phyloP scores from a whole-genome alignment of 345 rosid genomes.

The Lepidium sativum region DNA sequence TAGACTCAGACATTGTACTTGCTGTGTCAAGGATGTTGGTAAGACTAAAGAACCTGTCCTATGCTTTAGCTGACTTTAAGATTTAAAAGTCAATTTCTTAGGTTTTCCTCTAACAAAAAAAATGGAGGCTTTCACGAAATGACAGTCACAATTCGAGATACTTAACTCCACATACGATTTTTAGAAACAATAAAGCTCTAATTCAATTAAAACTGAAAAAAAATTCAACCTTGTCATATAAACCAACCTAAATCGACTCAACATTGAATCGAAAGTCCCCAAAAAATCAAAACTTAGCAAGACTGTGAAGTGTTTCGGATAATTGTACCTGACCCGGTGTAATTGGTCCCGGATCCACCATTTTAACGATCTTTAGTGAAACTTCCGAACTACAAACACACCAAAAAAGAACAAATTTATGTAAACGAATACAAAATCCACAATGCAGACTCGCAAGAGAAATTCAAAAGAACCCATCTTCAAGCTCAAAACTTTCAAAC shows the following conservation, averaged over 20 bases:
- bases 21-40: not conserved
- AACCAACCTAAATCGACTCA: not conserved
- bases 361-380: conserved; percentile 24
- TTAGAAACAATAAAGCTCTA: not conserved
- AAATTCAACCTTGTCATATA: not conserved
- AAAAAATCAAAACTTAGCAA: not conserved
- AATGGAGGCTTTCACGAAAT: not conserved
- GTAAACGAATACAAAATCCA: not conserved
- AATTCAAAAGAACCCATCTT: not conserved
- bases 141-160: not conserved
- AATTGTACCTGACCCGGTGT: conserved; percentile 77
- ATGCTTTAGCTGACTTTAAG: not conserved
- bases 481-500: not conserved
- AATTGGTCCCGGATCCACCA: conserved; percentile 63
- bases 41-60: not conserved
- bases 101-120: not conserved
- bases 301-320: not conserved
- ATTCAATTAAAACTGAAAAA: not conserved
- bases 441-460: not conserved
- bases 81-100: not conserved
- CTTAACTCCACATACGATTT: not conserved
- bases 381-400: conserved; percentile 13
- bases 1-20: not conserved
- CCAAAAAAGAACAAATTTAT: not conserved
- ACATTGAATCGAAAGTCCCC: not conserved